phyloP scores from a whole-genome alignment of 2,329 filamentous ascomycete species.

The Pezicula neosporulosa region DNA sequence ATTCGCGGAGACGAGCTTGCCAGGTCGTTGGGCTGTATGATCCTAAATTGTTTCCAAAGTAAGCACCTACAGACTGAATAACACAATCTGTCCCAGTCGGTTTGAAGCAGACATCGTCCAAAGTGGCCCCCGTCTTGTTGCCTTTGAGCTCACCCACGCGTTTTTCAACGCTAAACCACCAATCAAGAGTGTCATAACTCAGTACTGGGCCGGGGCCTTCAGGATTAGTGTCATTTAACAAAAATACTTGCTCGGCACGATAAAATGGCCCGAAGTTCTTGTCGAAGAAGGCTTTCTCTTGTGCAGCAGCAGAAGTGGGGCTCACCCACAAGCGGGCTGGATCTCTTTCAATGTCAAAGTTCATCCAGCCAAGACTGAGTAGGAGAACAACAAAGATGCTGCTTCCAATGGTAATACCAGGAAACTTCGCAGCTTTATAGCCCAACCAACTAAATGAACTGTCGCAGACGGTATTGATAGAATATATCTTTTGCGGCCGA shows the following conservation, averaged over 20 bases:
- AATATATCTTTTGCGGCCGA: constrained; percentile 74
- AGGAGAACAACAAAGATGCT: constrained; percentile 74
- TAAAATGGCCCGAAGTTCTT: constrained; percentile 93
- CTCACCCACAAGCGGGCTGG: constrained; percentile 97
- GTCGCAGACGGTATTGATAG: constrained; percentile 80
- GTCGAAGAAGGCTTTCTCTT: constrained; percentile 94
- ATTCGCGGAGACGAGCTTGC: constrained; percentile 68
- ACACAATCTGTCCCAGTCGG: constrained; percentile 87
- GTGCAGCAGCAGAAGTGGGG: constrained; percentile 82
- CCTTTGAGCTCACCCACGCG: constrained; percentile 72
- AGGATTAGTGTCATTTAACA: constrained; percentile 78
- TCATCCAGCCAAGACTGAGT: constrained; percentile 83
- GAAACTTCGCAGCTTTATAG: constrained; percentile 76
- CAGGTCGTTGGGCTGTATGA: constrained; percentile 64
- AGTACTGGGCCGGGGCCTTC: constrained; percentile 71
- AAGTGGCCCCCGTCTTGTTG: constrained; percentile 59
- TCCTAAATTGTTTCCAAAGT: constrained; percentile 68
- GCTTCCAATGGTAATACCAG: constrained; percentile 73
- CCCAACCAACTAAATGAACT: constrained; percentile 77
- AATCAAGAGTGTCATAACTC: constrained; percentile 81
- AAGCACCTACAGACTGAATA: constrained; percentile 87
- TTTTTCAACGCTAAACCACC: constrained; percentile 92
- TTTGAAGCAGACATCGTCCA: constrained; percentile 91
- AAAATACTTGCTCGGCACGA: constrained; percentile 86
- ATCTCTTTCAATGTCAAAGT: constrained; percentile 85